Conservation (phyloP, 202 grass and related monocot species). For the Digitaria exilis region DNA sequence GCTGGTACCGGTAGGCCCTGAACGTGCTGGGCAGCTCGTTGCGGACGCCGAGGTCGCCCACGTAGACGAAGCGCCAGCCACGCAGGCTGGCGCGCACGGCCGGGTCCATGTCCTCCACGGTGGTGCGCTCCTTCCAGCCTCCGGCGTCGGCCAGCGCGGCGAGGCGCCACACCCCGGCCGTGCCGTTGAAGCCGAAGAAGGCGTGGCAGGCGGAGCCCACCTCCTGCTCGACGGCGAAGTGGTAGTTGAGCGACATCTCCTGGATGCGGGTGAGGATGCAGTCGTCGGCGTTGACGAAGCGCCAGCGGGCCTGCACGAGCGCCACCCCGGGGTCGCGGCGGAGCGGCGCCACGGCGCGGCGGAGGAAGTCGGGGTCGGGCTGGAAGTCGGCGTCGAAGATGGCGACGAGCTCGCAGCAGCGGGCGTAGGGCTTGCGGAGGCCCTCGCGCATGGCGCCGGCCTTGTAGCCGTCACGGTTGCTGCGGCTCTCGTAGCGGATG, state of each 20-base stretch:
- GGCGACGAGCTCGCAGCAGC: slow-evolving; percentile 60
- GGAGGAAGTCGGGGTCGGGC: slow-evolving; percentile 68
- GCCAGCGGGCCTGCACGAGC: slow-evolving; percentile 77
- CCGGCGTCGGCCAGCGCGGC: slow-evolving; percentile 69
- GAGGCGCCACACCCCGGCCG: slow-evolving; percentile 74
- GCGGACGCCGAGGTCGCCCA: slow-evolving; percentile 44
- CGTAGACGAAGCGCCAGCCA: slow-evolving; percentile 79
- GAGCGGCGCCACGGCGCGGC: slow-evolving; percentile 57
- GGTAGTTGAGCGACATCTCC: slow-evolving; percentile 96
- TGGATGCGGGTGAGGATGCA: slow-evolving; percentile 77
- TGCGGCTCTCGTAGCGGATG: slow-evolving; percentile 68
- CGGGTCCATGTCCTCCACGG: slow-evolving; percentile 91
- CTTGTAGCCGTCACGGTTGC: slow-evolving; percentile 79
- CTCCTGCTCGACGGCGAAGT: slow-evolving; percentile 84
- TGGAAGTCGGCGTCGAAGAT: slow-evolving; percentile 89
- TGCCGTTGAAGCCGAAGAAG: slow-evolving; percentile 93
- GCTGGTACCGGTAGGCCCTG: slow-evolving; percentile 70
- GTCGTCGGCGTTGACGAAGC: slow-evolving; percentile 70
- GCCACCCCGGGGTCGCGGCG: slow-evolving; percentile 51
- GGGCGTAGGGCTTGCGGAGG: slow-evolving; percentile 55
- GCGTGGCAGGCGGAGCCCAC: slow-evolving; percentile 73
- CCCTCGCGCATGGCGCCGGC: slow-evolving; percentile 68
- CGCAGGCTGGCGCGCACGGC: slow-evolving; percentile 69
- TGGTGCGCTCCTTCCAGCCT: slow-evolving; percentile 84
- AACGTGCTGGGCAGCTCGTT: slow-evolving; percentile 92